These are phyloP conservation scores for Rickenella mellea DNA, from an alignment of 768 basidiomycete genomes.

Conservation along the genomic window DNA sequence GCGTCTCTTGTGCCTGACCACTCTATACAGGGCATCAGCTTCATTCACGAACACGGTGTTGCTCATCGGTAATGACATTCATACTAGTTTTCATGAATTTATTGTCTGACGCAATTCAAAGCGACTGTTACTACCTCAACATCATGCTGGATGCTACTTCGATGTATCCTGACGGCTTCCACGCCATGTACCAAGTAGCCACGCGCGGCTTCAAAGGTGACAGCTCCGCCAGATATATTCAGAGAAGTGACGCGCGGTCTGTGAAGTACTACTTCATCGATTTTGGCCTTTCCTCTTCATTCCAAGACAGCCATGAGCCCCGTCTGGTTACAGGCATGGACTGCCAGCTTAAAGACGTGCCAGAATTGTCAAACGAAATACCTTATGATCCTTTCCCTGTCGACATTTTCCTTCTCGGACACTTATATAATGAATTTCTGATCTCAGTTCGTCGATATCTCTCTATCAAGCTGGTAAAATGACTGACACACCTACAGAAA, in stretches of 20 bases:
- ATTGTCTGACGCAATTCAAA: not conserved
- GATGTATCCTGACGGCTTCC: conserved; percentile 14
- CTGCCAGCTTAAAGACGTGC: conserved; percentile 9
- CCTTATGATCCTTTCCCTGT: conserved; percentile 17
- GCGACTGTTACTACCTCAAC: conserved; percentile 14
- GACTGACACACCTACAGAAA: not conserved
- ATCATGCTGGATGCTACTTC: conserved; percentile 14
- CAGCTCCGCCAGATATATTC: not conserved
- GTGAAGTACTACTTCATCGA: conserved; percentile 18
- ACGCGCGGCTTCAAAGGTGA: not conserved
- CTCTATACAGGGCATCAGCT: conserved; percentile 11
- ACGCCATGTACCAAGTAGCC: conserved; percentile 6
- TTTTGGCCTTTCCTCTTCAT: conserved; percentile 15
- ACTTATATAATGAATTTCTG: conserved; percentile 10
- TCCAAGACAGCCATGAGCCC: conserved; percentile 2
- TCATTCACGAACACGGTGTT: conserved; percentile 12
- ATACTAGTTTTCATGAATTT: not conserved
- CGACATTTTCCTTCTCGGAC: conserved; percentile 15
- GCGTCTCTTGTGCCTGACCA: not conserved
- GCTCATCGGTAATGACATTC: conserved; percentile 12
- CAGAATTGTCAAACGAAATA: conserved; percentile 9
- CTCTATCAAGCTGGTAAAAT: not conserved
- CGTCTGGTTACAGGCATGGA: conserved; percentile 12
- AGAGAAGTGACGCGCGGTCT: not conserved
- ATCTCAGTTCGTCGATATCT: conserved; percentile 4